Conservation (phyloP, 768 basidiomycete species). For the Lactifluus pinguis region DNA sequence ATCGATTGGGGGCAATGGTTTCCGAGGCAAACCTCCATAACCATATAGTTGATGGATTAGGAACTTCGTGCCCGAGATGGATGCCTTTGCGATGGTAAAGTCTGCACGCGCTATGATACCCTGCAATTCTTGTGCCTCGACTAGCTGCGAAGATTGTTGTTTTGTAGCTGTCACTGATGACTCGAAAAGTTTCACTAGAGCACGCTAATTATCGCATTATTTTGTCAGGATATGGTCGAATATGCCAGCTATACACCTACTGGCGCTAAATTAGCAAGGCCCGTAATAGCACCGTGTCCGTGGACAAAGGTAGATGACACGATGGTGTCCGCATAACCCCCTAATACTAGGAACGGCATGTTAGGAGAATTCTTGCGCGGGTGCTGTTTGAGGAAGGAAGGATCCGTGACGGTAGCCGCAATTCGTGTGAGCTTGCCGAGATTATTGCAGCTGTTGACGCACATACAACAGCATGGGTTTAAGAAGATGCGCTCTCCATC, state of each 20-base stretch:
- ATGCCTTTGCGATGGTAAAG: constrained; percentile 64
- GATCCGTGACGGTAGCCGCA: constrained; percentile 51
- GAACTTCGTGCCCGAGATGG: constrained; percentile 79
- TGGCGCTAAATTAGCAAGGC: constrained; percentile 77
- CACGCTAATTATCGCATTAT: constrained; percentile 32
- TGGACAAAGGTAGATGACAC: constrained; percentile 62
- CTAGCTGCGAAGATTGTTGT: constrained; percentile 46
- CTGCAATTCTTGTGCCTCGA: constrained; percentile 67
- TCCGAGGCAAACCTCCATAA: constrained; percentile 73
- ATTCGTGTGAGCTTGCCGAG: constrained; percentile 89
- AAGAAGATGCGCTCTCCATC: neutral
- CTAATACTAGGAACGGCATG: constrained; percentile 75
- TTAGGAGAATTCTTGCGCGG: constrained; percentile 54
- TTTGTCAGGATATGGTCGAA: neutral
- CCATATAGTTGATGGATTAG: constrained; percentile 66
- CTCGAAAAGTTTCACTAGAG: constrained; percentile 52
- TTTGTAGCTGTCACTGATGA: constrained; percentile 48
- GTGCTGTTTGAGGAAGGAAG: constrained; percentile 45
- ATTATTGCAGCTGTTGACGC: constrained; percentile 60
- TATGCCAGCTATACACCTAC: constrained; percentile 30
- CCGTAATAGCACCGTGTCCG: constrained; percentile 85
- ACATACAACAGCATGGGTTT: neutral
- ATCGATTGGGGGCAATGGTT: constrained; percentile 63
- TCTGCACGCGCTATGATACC: constrained; percentile 76
- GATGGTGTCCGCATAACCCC: constrained; percentile 81